A percentile compares a stretch with the other conserved stretches of the same genome.
Evolutionary conservation across 2,329 filamentous ascomycete species (phyloP).

Genomic region (Didymella lethalis): DNA sequence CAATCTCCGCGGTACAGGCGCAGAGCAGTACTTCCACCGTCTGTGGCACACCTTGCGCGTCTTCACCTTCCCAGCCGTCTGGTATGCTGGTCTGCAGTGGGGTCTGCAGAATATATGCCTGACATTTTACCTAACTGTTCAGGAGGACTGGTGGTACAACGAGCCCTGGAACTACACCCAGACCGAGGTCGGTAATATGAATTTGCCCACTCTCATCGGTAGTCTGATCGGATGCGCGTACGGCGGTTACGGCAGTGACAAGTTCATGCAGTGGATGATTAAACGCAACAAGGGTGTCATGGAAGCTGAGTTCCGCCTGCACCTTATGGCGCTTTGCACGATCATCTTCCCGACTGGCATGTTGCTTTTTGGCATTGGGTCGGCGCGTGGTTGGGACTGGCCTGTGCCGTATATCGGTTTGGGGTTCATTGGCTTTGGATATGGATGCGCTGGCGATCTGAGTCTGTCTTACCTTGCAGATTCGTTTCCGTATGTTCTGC

Average conservation of each 20-base stretch:
- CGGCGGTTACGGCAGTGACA: constrained; percentile 65
- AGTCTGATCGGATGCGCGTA: constrained; percentile 65
- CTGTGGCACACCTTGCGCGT: constrained; percentile 65
- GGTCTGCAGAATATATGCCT: constrained; percentile 68
- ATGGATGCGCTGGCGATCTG: constrained; percentile 66
- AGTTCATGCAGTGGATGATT: constrained; percentile 64
- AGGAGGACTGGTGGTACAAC: constrained; percentile 64
- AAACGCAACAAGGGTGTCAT: constrained; percentile 62
- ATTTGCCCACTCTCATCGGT: constrained; percentile 63
- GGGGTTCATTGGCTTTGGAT: constrained; percentile 67
- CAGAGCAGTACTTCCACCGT: constrained; percentile 62
- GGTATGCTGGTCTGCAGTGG: constrained; percentile 67
- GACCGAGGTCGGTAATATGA: constrained; percentile 65
- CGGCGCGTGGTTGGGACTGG: constrained; percentile 61
- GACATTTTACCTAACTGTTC: constrained; percentile 66
- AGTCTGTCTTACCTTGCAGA: constrained; percentile 30
- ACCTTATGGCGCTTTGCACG: constrained; percentile 60
- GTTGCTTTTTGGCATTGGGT: constrained; percentile 63
- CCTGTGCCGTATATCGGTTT: constrained; percentile 63
- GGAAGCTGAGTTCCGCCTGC: constrained; percentile 64
- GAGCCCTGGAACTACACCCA: constrained; percentile 64
- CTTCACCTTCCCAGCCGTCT: constrained; percentile 65
- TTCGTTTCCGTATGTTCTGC: constrained; percentile 26
- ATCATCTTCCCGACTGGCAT: constrained; percentile 61
- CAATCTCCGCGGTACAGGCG: constrained; percentile 62